These are phyloP conservation scores for Xerocomellus chrysenteron DNA, from an alignment of 768 basidiomycete genomes.

Conservation along the genomic window DNA sequence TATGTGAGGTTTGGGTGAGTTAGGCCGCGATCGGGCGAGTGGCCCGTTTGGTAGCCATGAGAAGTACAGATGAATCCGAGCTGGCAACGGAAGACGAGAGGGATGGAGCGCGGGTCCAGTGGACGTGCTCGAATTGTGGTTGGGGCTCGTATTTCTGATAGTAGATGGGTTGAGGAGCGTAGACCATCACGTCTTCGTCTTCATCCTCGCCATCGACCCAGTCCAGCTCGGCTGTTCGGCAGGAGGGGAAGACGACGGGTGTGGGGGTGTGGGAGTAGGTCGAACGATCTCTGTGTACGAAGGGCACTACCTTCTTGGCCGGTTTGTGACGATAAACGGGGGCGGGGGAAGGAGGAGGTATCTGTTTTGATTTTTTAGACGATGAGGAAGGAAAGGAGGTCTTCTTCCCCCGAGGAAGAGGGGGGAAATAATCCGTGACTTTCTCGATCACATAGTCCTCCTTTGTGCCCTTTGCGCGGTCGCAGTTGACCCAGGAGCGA, in stretches of 20 bases:
- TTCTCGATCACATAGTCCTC: slow-evolving; percentile 29
- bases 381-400: neutral
- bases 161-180: slow-evolving; percentile 20
- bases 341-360: slow-evolving; percentile 10
- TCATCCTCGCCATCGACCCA: slow-evolving; percentile 30
- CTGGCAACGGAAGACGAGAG: slow-evolving; percentile 23
- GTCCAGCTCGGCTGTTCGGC: slow-evolving; percentile 27
- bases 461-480: slow-evolving; percentile 28
- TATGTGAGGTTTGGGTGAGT: slow-evolving; percentile 4
- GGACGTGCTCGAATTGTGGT: slow-evolving; percentile 3
- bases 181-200: slow-evolving; percentile 14
- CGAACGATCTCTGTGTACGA: slow-evolving; percentile 13
- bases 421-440: slow-evolving; percentile 31
- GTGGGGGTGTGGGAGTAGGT: slow-evolving; percentile 31
- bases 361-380: slow-evolving; percentile 22
- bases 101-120: slow-evolving; percentile 22
- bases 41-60: slow-evolving; percentile 29
- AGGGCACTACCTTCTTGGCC: slow-evolving; percentile 4
- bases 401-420: slow-evolving; percentile 22
- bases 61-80: slow-evolving; percentile 28
- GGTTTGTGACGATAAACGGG: slow-evolving; percentile 14
- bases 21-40: slow-evolving; percentile 14
- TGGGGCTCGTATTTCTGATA: slow-evolving; percentile 16
- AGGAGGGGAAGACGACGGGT: slow-evolving; percentile 33
- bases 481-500: slow-evolving; percentile 29